Base-by-base conservation (phyloP, 805 yeast genomes). In the Scheffersomyces amazonensis region DNA sequence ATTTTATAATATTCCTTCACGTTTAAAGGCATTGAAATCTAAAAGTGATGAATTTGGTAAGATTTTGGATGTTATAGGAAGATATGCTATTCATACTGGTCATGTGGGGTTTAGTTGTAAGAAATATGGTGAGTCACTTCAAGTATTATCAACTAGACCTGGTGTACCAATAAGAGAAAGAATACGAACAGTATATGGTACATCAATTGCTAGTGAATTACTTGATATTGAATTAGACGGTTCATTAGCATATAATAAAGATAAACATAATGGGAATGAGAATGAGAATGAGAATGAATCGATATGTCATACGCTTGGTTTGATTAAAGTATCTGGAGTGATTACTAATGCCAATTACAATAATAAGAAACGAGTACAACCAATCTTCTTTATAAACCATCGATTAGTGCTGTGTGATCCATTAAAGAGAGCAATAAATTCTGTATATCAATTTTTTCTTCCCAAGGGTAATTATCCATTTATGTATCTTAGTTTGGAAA, bases 331-430 rank as follows among this genome's bases (percentile, higher is more conserved):
- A 3, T 30, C 47, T 0, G 97, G 95, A 0, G 78, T 70, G 27
- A 70, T 88, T 2, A 75, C 95, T 2, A 83, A 78, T 46, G 76
- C 90, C 6, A 86, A 87, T 53, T 91, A 72, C 58, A 69, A 69
- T 45, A 78, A 75, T 57, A 86, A 83, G 53, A 87, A 84, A 55
- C 53, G 76, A 9, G 66, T 75, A 5, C 73, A 75, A 17, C 90
- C 93, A 0, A 74, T 89, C 0, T 77, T 93, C 48, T 93, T 93
- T 62, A 87, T 93, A 42, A 93, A 93, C 54, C 75, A 83, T 48
- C 72, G 99, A 36, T 68, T 89, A 2, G 96, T 93, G 1, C 57
- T 81, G 0, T 87, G 95, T 54, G 96, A 88, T 40, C 89, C 95
- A 0, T 60, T 93, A 36, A 71, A 77, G 46, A 69, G 90, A 34